These are phyloP conservation scores for Przewalskia tangutica DNA, from an alignment of 257 asterid genomes.

Conservation along the genomic window DNA sequence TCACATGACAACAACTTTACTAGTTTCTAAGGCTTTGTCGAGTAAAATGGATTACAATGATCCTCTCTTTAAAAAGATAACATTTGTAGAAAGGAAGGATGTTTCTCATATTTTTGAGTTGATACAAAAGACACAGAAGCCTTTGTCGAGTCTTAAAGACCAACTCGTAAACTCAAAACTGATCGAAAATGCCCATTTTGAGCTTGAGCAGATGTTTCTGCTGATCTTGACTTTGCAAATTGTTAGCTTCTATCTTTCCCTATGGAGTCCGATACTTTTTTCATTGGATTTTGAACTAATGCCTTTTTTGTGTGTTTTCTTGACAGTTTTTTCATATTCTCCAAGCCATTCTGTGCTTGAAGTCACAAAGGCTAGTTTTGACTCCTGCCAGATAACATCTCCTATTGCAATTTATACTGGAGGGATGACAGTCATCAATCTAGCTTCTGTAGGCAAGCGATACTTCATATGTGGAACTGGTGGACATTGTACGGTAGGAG, in stretches of 20 bases:
- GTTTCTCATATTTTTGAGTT: neutral
- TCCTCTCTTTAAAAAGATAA: neutral
- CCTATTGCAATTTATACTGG: constrained; percentile 33
- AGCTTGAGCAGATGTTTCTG: neutral
- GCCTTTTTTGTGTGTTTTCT: neutral
- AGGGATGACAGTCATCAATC: constrained; percentile 36
- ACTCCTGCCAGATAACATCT: constrained; percentile 33
- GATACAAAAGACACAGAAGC: neutral
- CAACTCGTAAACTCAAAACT: neutral
- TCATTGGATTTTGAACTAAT: neutral
- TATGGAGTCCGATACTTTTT: neutral
- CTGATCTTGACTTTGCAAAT: neutral
- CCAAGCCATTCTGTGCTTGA: constrained; percentile 49
- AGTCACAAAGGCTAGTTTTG: constrained; percentile 47
- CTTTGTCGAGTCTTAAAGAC: neutral
- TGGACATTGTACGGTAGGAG: constrained; percentile 60
- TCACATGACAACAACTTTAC: too few species aligned
- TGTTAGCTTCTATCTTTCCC: neutral
- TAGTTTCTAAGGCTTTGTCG: neutral
- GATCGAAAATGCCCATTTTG: too few species aligned
- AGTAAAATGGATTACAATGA: neutral
- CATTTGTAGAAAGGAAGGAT: too few species aligned
- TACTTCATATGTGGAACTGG: constrained; percentile 56
- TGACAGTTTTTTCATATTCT: constrained; percentile 45
- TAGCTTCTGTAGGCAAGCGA: constrained; percentile 44